Base-by-base conservation (phyloP, 345 rosid genomes). In the Sisymbrium irio region DNA sequence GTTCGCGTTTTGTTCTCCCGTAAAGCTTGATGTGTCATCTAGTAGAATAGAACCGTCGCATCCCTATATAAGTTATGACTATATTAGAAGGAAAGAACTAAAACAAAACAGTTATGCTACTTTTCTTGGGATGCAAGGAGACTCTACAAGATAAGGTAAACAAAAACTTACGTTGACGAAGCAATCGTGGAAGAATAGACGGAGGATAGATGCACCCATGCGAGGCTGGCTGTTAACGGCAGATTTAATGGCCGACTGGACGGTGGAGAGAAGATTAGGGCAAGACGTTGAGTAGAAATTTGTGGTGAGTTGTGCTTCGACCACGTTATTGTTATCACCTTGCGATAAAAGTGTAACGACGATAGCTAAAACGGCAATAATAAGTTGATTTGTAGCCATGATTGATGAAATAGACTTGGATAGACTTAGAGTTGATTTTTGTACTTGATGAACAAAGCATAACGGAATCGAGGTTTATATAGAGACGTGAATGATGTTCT, bases 171-270 rank as follows among this genome's bases (percentile, higher is more conserved):
- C 98, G 44, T 91, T 93, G 69, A 93, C 97, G 47, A 93, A 93
- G 70, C 98, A 93, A 41, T 93, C 98, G 12, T 91, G 98, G 87
- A 91, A 93, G 85, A 84, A 85, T 63, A 93, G 77, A 59, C 98
- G 96, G 67, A 93, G 86, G 42, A 93, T 71, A 14, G 96, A 91
- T 17, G 96, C 98, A 4, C 96, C 96, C 78, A 85, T 82, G 4
- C 93, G 75, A 37, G 85, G 55, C 81, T 91, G 85, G 7, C 73
- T 82, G 3, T 14, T 53, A n/a, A 94, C 76, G 32, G 97, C 95
- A 2, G 91, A 77, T 2, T 60, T 79, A 32, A 89, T 81, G 12
- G 72, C 62, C 0, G 95, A 69, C 71, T 63, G 76, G 32, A 94
- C 88, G 3, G 88, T 67, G 3, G 87, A 65, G 8, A 83, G 41